These are phyloP conservation scores for Pedinophyceae sp. DNA, from an alignment of 139 green algal genomes.

Conservation along the genomic window DNA sequence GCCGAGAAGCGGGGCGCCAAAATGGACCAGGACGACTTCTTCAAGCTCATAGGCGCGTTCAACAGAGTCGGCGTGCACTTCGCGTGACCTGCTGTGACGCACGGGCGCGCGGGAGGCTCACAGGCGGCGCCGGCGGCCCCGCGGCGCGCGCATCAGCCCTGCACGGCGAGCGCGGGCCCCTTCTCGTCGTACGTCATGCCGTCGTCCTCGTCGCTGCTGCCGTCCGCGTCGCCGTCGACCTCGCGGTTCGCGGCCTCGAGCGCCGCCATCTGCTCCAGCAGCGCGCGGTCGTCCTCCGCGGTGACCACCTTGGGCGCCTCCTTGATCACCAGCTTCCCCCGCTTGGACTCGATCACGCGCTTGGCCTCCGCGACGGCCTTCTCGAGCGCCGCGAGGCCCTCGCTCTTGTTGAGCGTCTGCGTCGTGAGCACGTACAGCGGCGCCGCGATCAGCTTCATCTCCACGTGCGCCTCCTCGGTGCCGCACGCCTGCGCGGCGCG, in stretches of 20 bases:
- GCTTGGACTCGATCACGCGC: slow-evolving; percentile 6
- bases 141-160: too few species aligned
- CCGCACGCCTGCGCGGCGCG: slow-evolving; percentile 34
- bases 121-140: too few species aligned
- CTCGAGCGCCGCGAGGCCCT: slow-evolving; percentile 29
- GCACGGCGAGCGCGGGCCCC: slow-evolving; percentile 6
- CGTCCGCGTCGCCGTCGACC: slow-evolving; percentile 34
- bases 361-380: slow-evolving; percentile 1
- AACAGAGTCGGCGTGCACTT: slow-evolving; percentile 90
- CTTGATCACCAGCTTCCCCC: slow-evolving; percentile 46
- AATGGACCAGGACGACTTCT: slow-evolving; percentile 88
- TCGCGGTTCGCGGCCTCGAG: slow-evolving; percentile 51
- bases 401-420: slow-evolving; percentile 80
- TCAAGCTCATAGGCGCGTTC: slow-evolving; percentile 78
- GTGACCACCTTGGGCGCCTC: slow-evolving; percentile 72
- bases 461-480: slow-evolving; percentile 72
- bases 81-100: too few species aligned
- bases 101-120: too few species aligned
- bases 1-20: slow-evolving; percentile 68
- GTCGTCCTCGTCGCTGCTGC: slow-evolving; percentile 46
- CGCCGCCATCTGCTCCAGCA: slow-evolving; percentile 74
- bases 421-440: slow-evolving; percentile 97
- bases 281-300: slow-evolving; percentile 77
- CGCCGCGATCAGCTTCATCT: slow-evolving; percentile 94
- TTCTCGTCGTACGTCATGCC: slow-evolving; percentile 54